A percentile compares a stretch with the other conserved stretches of the same genome.
Conservation (phyloP, 768 basidiomycete genomes). For the Boletus tylopilopsis region DNA sequence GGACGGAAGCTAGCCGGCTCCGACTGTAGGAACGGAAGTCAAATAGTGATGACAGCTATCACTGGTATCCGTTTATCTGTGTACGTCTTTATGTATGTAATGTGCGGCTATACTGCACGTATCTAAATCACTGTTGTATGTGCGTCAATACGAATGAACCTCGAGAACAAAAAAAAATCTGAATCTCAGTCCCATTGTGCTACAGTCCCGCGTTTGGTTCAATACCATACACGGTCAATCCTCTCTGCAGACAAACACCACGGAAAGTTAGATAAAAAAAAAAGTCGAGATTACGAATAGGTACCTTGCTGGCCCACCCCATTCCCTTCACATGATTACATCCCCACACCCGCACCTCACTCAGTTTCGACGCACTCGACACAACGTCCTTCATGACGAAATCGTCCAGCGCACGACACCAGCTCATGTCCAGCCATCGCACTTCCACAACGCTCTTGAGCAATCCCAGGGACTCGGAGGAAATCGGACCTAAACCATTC, state of each 20-base stretch:
- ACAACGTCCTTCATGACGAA: slow-evolving; percentile 73
- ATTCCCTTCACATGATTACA: slow-evolving; percentile 46
- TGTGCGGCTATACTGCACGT: too few relatives aligned
- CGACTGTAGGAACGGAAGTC: too few relatives aligned
- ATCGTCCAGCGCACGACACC: slow-evolving; percentile 81
- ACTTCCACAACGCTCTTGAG: slow-evolving; percentile 40
- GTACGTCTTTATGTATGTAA: too few relatives aligned
- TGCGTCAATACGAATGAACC: neutral
- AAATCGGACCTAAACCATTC: slow-evolving; percentile 71
- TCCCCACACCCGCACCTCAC: slow-evolving; percentile 51
- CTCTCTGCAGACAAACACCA: slow-evolving; percentile 14
- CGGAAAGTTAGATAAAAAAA: neutral
- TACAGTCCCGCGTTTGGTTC: slow-evolving; percentile 38
- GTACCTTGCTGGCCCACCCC: slow-evolving; percentile 45
- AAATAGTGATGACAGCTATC: too few relatives aligned
- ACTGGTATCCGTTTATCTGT: too few relatives aligned
- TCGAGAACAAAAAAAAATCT: neutral
- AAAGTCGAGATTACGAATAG: slow-evolving; percentile 3
- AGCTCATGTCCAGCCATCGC: slow-evolving; percentile 72
- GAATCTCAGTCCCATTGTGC: neutral
- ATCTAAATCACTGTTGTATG: neutral
- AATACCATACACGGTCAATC: slow-evolving; percentile 28
- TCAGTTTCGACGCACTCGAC: slow-evolving; percentile 38
- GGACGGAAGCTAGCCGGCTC: too few relatives aligned
- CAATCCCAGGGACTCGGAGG: slow-evolving; percentile 43